A percentile compares a stretch with the other conserved stretches of the same genome.
Conservation (phyloP, 179 eudicot genomes). For the Drosera spatulata region DNA sequence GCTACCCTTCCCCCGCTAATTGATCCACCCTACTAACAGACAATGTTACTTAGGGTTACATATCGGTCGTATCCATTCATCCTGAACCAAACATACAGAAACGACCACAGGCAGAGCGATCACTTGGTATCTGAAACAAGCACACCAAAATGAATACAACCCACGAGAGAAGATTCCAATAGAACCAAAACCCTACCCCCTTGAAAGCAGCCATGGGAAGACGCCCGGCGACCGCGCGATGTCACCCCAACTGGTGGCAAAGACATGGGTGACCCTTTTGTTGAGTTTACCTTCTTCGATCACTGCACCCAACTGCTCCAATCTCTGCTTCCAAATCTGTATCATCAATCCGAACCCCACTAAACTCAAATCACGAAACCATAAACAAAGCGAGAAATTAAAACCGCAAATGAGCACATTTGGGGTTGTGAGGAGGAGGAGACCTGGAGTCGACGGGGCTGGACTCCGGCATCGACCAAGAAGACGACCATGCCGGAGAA, state of each 20-base stretch:
- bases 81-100: no score
- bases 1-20: no score
- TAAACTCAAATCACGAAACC: not conserved
- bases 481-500: slow-evolving; percentile 69
- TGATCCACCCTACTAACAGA: no score
- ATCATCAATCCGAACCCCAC: not conserved
- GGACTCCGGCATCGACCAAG: slow-evolving; percentile 46
- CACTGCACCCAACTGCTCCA: slow-evolving; percentile 83
- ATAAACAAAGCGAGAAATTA: not conserved
- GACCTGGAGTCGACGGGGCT: slow-evolving; percentile 74
- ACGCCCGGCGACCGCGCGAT: slow-evolving; percentile 35
- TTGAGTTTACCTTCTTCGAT: slow-evolving; percentile 41
- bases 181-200: slow-evolving; percentile 28
- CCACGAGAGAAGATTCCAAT: not conserved
- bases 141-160: not conserved
- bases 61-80: no score
- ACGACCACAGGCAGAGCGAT: not conserved
- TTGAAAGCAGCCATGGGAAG: slow-evolving; percentile 33
- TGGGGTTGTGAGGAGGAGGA: not conserved
- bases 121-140: not conserved
- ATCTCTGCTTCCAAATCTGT: slow-evolving; percentile 85
- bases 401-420: not conserved
- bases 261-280: slow-evolving; percentile 62
- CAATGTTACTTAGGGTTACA: no score
- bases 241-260: slow-evolving; percentile 47